Percentiles rank a stretch among this genome's conserved stretches.
Evolutionary conservation across 768 basidiomycete species (phyloP).

Genomic region (Gloeostereum incarnatum): DNA sequence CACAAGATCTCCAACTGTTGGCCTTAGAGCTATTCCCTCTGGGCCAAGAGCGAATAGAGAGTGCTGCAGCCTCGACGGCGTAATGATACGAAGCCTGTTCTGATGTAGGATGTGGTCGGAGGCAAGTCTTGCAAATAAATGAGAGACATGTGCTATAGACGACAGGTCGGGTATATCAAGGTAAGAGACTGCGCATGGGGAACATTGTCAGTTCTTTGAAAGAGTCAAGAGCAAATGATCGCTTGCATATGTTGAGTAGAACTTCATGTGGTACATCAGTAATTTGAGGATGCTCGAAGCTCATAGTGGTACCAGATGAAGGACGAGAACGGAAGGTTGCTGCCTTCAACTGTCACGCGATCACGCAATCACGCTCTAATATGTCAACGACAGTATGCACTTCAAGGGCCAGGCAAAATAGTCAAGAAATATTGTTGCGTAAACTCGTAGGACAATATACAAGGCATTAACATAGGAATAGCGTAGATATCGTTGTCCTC

Average conservation of each 20-base stretch:
- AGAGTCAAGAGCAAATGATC: no score
- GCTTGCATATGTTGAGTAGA: conserved; percentile 50
- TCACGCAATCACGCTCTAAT: no score
- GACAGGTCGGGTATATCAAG: conserved; percentile 68
- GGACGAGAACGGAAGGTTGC: not conserved
- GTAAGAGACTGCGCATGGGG: conserved; percentile 43
- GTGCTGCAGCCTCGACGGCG: conserved; percentile 61
- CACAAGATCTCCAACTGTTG: conserved; percentile 57
- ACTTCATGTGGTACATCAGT: conserved; percentile 43
- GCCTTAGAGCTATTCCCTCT: conserved; percentile 47
- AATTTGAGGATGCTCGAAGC: conserved; percentile 16
- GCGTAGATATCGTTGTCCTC: no score
- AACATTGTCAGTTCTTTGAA: not conserved
- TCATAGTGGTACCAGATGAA: not conserved
- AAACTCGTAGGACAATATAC: no score
- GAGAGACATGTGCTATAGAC: conserved; percentile 36
- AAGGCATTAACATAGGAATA: no score
- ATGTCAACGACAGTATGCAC: no score
- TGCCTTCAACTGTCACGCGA: no score
- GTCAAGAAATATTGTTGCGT: no score
- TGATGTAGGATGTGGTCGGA: conserved; percentile 57
- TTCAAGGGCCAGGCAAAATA: no score
- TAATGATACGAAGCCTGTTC: conserved; percentile 48
- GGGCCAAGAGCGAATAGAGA: conserved; percentile 52
- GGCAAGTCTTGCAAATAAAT: conserved; percentile 38